Evolutionary conservation across 2,329 filamentous ascomycete genomes (phyloP).

Genomic region (Scedosporium aurantiacum): DNA sequence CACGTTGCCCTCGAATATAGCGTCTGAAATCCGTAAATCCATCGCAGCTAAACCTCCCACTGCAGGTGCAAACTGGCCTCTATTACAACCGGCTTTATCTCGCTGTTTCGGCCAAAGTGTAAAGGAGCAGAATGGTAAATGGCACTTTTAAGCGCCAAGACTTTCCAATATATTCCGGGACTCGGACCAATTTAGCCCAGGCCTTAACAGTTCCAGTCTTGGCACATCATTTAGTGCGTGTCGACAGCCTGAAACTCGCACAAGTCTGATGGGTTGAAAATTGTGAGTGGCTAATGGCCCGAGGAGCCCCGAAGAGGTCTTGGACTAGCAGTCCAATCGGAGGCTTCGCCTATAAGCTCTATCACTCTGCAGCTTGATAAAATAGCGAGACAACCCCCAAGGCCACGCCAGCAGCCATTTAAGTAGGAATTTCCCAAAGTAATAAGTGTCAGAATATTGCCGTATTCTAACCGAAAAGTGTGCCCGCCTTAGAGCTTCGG

Average conservation of each 20-base stretch:
- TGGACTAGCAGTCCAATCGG: background rate
- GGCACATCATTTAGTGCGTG: background rate
- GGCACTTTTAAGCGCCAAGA: background rate
- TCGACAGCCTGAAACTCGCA: constrained; percentile 1
- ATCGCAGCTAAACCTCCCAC: background rate
- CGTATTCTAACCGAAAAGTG: background rate
- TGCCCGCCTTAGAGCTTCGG: background rate
- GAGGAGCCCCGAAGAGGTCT: background rate
- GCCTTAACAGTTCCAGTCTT: background rate
- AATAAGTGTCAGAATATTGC: background rate
- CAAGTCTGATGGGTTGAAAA: background rate
- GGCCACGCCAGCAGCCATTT: background rate
- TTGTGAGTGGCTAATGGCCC: background rate
- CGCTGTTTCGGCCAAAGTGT: background rate
- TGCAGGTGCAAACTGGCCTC: background rate
- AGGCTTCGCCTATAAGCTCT: background rate
- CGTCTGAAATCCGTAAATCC: too few relatives aligned
- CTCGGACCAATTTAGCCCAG: background rate
- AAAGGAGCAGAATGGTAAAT: background rate
- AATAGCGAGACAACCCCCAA: background rate
- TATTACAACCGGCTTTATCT: background rate
- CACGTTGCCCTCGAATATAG: background rate
- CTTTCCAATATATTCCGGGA: background rate
- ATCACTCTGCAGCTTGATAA: background rate
- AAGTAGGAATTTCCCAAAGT: background rate